Base-by-base conservation (phyloP, 306 rosid genomes). In the Trifolium repens region DNA sequence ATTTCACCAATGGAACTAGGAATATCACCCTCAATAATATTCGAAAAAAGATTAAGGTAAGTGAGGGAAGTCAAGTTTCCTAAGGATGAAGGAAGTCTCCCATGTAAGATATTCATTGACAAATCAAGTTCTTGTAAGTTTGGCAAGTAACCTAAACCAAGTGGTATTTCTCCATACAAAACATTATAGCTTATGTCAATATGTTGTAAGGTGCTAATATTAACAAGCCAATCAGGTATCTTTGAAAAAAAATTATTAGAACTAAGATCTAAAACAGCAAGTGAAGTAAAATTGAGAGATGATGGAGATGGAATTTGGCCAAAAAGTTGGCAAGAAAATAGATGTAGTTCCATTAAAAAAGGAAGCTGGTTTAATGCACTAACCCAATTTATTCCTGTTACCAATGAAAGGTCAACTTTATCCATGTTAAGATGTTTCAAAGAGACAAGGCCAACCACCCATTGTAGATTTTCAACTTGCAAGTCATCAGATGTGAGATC, bases 91-190 rank as follows among this genome's bases (percentile, higher is more conserved):
- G 84, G 87, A 65, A 82, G 81, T 63, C 75, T 44, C 14, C 86
- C 88, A 65, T 86, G 79, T 26, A 88, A 22, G 24, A 22, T 22
- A 22, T 22, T 22, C 24, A 22, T 22, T 22, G 24, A 22, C 24
- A 22, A 1, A 22, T 22, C 24, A 22, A 22, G 24, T 22, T 22
- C 24, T 22, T 22, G 24, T 22, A 22, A 22, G 24, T 71, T 69
- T 8, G 81, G 82, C 9, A 84, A 50, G 22, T 82, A 77, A 15
- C 85, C 3, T 0, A 85, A 78, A 10, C 82, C 82, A 11, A 83
- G 89, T 24, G 89, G 88, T 59, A 88, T 83, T 69, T 79, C 79
- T 76, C 86, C 91, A 79, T 75, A 62, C 37, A 88, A 52, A 49
- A 11, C 7, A 39, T 43, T 63, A 1, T 0, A 0, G 22, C 83